phyloP scores from a whole-genome alignment of 1,139 yeast species.

The Suhomyces terraborum region DNA sequence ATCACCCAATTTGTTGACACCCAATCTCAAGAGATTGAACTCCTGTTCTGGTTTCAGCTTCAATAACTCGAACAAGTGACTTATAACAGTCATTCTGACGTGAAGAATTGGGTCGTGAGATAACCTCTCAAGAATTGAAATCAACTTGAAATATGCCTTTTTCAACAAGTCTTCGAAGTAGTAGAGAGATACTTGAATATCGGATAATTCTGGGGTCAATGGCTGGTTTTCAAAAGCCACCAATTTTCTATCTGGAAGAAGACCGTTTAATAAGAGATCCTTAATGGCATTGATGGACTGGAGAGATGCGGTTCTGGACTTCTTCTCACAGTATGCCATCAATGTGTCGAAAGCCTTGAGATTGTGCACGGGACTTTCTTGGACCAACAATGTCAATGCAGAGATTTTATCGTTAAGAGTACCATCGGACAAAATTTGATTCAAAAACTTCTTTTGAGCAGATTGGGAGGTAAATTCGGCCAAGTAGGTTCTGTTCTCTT shows the following conservation, averaged over 20 bases:
- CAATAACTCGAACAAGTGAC: constrained; percentile 77
- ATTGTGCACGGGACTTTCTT: constrained; percentile 94
- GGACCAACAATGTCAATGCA: constrained; percentile 86
- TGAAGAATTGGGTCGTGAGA: constrained; percentile 92
- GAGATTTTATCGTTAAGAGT: constrained; percentile 94
- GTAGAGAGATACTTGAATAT: constrained; percentile 63
- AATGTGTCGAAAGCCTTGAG: constrained; percentile 79
- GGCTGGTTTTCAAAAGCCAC: constrained; percentile 80
- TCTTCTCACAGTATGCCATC: constrained; percentile 79
- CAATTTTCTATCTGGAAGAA: constrained; percentile 84
- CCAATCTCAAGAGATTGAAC: constrained; percentile 81
- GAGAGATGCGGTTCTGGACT: constrained; percentile 89
- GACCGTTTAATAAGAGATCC: constrained; percentile 79
- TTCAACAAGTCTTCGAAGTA: constrained; percentile 91
- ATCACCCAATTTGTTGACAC: constrained; percentile 94
- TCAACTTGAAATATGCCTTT: constrained; percentile 66
- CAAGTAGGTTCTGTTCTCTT: constrained; percentile 71
- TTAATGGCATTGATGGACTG: constrained; percentile 88
- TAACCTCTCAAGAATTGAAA: constrained; percentile 70
- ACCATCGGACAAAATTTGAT: constrained; percentile 89
- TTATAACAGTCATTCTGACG: constrained; percentile 76
- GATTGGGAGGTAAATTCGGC: constrained; percentile 79
- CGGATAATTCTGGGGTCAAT: constrained; percentile 49
- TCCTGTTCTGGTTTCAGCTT: constrained; percentile 95
- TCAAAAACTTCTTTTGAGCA: constrained; percentile 85